Evolutionary conservation across 257 asterid species (phyloP).

Genomic region (Ballota nigra): DNA sequence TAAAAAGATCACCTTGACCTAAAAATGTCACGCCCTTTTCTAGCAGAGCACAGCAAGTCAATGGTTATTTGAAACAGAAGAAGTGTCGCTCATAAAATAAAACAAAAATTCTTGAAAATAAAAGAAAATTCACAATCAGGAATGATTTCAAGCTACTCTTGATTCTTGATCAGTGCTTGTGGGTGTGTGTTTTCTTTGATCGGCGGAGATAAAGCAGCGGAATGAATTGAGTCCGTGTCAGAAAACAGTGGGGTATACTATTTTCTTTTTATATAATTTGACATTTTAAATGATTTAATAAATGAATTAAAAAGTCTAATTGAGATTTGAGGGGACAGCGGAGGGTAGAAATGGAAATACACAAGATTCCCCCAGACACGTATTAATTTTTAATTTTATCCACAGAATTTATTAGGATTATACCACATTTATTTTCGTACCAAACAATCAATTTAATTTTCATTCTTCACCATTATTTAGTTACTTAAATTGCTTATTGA

Average conservation of each 20-base stretch:
- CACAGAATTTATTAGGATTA: too few relatives aligned
- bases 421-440: too few relatives aligned
- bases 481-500: too few relatives aligned
- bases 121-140: neutral
- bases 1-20: neutral
- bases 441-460: too few relatives aligned
- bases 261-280: slow-evolving; percentile 11
- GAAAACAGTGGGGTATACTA: slow-evolving; percentile 35
- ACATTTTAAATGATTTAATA: too few relatives aligned
- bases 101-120: neutral
- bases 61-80: neutral
- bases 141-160: slow-evolving; percentile 10
- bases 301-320: neutral
- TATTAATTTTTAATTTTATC: too few relatives aligned
- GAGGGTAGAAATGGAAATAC: slow-evolving; percentile 32
- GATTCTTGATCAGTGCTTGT: slow-evolving; percentile 4
- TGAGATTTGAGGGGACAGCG: slow-evolving; percentile 28
- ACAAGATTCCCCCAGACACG: slow-evolving; percentile 28
- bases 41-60: slow-evolving; percentile 22
- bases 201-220: slow-evolving; percentile 60
- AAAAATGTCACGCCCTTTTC: slow-evolving; percentile 19
- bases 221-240: slow-evolving; percentile 54
- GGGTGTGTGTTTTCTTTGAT: slow-evolving; percentile 31
- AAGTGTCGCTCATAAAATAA: neutral
- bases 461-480: too few relatives aligned